A percentile compares a stretch with the other conserved stretches of the same genome.
Conservation (phyloP, 495 filamentous ascomycete species). For the Aspergillus panamensis region DNA sequence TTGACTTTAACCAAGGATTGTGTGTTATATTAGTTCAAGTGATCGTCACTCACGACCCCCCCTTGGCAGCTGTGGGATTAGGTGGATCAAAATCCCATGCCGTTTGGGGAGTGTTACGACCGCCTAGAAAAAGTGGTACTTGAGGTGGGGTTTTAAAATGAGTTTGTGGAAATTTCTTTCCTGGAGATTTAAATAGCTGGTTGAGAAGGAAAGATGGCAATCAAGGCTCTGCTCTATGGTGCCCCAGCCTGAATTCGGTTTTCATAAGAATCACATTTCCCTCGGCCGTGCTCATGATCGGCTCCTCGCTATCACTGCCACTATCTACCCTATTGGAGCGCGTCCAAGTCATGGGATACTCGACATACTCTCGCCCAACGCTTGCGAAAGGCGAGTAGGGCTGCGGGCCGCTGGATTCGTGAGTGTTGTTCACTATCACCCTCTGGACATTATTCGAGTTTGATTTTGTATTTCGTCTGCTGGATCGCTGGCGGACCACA, state of each 20-base stretch:
- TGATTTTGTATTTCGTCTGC: constrained; percentile 4
- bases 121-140: background rate
- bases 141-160: background rate
- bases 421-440: background rate
- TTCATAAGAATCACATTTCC: constrained; percentile 3
- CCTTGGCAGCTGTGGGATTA: background rate
- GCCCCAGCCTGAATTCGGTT: constrained; percentile 1
- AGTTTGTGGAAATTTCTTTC: background rate
- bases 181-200: background rate
- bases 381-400: constrained; percentile 10
- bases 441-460: background rate
- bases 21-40: background rate
- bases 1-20: background rate
- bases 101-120: background rate
- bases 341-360: constrained; percentile 12
- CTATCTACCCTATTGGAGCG: background rate
- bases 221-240: background rate
- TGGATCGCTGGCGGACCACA: constrained; percentile 7
- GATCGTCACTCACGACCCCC: background rate
- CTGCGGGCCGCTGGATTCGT: constrained; percentile 2
- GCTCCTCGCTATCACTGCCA: constrained; percentile 10
- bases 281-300: constrained; percentile 5
- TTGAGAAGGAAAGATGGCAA: background rate
- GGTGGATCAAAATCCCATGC: background rate
- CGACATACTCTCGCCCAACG: constrained; percentile 6